phyloP scores from a whole-genome alignment of 2,329 filamentous ascomycete genomes.

The Dendrostoma leiphaemia region DNA sequence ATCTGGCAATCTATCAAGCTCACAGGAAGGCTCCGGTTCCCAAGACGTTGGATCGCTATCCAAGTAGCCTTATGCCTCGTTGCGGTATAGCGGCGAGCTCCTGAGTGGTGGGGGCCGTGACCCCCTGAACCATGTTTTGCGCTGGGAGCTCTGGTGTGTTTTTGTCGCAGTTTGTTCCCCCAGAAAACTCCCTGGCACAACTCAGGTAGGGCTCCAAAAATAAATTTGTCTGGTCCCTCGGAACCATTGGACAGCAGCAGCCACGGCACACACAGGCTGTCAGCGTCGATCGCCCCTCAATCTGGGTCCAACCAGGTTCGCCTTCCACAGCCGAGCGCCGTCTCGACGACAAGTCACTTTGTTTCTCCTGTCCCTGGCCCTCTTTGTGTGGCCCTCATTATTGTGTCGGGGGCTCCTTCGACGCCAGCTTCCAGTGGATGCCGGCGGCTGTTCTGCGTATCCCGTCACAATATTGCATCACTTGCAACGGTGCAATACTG shows the following conservation, averaged over 20 bases:
- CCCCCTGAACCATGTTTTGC: neutral
- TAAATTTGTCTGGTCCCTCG: neutral
- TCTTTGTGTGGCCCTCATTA: no score
- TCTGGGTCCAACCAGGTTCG: neutral
- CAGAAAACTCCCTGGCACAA: neutral
- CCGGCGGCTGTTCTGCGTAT: neutral
- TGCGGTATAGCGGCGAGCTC: neutral
- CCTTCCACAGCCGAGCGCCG: neutral
- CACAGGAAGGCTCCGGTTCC: neutral
- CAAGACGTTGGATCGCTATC: neutral
- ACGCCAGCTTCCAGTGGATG: neutral
- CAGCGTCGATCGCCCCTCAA: conserved; percentile 1
- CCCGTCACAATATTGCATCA: neutral
- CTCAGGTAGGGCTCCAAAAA: conserved; percentile 5
- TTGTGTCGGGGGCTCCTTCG: neutral
- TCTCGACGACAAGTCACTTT: neutral
- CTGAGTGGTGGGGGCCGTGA: neutral
- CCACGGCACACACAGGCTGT: neutral
- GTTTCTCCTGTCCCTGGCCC: no score
- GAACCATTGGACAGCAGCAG: neutral
- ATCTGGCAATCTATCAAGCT: neutral
- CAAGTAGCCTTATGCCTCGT: neutral
- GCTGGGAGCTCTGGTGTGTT: neutral
- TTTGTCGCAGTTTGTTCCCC: neutral
- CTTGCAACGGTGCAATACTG: neutral